These are phyloP conservation scores for Mycena galopus DNA, from an alignment of 768 basidiomycete genomes.

Conservation along the genomic window DNA sequence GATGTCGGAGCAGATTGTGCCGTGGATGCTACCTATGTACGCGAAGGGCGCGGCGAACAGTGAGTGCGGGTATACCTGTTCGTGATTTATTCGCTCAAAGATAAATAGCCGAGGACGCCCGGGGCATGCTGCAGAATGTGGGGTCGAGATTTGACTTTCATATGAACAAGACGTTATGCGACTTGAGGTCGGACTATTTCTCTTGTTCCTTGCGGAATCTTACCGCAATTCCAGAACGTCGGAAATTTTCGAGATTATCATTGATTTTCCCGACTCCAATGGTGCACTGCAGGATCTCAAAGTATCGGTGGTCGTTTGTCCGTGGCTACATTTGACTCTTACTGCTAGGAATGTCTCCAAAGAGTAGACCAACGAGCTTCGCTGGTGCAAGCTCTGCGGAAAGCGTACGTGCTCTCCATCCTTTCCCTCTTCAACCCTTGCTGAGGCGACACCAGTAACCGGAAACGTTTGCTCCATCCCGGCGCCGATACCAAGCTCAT, in stretches of 20 bases:
- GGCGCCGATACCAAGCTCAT: conserved; percentile 96
- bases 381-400: conserved; percentile 82
- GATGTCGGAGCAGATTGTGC: conserved; percentile 85
- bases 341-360: conserved; percentile 76
- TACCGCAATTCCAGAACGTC: conserved; percentile 58
- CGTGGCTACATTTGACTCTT: background rate
- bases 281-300: conserved; percentile 89
- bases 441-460: conserved; percentile 66
- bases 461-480: conserved; percentile 91
- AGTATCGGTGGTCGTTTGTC: conserved; percentile 51
- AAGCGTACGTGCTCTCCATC: conserved; percentile 68
- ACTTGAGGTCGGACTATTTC: conserved; percentile 71
- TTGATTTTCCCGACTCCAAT: conserved; percentile 91
- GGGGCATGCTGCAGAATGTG: conserved; percentile 79
- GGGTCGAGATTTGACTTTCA: conserved; percentile 92
- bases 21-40: conserved; percentile 89
- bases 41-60: conserved; percentile 73
- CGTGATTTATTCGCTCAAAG: conserved; percentile 13
- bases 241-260: conserved; percentile 97
- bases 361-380: conserved; percentile 85
- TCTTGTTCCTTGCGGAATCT: background rate
- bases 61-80: conserved; percentile 46
- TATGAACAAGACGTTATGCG: conserved; percentile 91
- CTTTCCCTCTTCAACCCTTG: background rate
- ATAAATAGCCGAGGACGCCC: conserved; percentile 75